Conservation (phyloP, 2,329 filamentous ascomycete species). For the Alternaria gansuensis region DNA sequence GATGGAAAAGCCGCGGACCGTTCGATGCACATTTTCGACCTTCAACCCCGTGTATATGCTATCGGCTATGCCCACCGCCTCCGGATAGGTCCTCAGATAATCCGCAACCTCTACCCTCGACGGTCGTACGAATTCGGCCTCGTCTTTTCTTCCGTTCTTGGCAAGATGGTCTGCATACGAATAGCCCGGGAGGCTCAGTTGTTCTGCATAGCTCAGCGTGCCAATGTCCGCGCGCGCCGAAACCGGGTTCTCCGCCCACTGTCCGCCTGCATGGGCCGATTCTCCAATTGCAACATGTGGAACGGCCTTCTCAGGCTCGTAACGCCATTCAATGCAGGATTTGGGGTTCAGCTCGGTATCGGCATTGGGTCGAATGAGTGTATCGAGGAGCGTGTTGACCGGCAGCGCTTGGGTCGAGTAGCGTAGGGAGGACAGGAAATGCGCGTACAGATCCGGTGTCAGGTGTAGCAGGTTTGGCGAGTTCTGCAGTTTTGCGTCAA, state of each 20-base stretch:
- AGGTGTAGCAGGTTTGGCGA: slow-evolving; percentile 59
- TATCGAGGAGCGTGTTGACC: slow-evolving; percentile 68
- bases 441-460: slow-evolving; percentile 63
- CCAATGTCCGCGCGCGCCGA: slow-evolving; percentile 65
- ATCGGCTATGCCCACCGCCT: slow-evolving; percentile 61
- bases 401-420: slow-evolving; percentile 70
- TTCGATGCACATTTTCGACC: slow-evolving; percentile 57
- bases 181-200: slow-evolving; percentile 68
- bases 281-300: slow-evolving; percentile 65
- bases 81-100: slow-evolving; percentile 65
- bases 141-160: slow-evolving; percentile 50
- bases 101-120: slow-evolving; percentile 64
- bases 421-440: slow-evolving; percentile 67
- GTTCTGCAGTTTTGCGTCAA: slow-evolving; percentile 64
- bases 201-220: slow-evolving; percentile 68
- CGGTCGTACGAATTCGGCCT: slow-evolving; percentile 63
- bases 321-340: slow-evolving; percentile 64
- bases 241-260: slow-evolving; percentile 66
- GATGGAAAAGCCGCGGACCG: slow-evolving; percentile 59
- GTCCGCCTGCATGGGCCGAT: slow-evolving; percentile 62
- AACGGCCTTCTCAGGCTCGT: slow-evolving; percentile 61
- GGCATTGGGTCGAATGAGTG: slow-evolving; percentile 65
- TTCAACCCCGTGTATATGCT: slow-evolving; percentile 56
- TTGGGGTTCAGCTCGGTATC: slow-evolving; percentile 64
- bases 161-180: slow-evolving; percentile 64